Percentiles rank a stretch among this genome's conserved stretches.
phyloP scores from a whole-genome alignment of 2,329 filamentous ascomycete genomes.

The Decorospora gaudefroyi region DNA sequence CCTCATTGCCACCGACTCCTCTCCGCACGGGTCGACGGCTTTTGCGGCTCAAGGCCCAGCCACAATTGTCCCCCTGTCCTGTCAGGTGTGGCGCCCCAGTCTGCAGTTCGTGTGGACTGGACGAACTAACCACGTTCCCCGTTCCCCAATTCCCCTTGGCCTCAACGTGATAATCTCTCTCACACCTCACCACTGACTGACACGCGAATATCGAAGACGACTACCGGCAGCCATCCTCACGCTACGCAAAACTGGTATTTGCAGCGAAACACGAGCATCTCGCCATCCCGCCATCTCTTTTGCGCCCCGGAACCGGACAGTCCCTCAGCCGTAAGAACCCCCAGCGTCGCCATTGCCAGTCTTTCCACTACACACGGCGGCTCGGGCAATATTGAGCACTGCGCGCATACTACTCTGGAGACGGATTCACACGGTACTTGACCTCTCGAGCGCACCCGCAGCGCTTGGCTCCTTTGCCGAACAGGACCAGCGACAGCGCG shows the following conservation, averaged over 20 bases:
- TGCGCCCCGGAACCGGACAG: constrained; percentile 9
- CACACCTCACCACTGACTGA: constrained; percentile 1
- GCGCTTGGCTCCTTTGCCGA: constrained; percentile 11
- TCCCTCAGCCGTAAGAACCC: constrained; percentile 1
- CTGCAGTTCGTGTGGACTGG: no score
- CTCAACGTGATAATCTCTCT: constrained; percentile 1
- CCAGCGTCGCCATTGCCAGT: background rate
- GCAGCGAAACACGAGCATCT: background rate
- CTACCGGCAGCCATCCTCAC: no score
- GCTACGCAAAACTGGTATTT: no score
- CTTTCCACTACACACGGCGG: background rate
- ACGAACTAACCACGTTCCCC: constrained; percentile 20
- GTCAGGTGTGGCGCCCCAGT: constrained; percentile 14
- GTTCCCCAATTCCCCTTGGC: constrained; percentile 7
- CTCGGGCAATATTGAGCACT: no score
- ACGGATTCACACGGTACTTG: no score
- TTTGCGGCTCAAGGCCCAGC: constrained; percentile 7
- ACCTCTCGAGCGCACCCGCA: constrained; percentile 9
- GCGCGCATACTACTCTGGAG: no score
- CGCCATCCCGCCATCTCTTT: no score
- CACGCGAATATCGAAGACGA: no score
- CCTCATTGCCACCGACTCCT: background rate
- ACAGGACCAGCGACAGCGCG: constrained; percentile 11
- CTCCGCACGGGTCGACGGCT: constrained; percentile 2
- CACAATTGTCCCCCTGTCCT: constrained; percentile 1